Conservation (phyloP, 352 stramenopile species). For the Pythium aquatile region DNA sequence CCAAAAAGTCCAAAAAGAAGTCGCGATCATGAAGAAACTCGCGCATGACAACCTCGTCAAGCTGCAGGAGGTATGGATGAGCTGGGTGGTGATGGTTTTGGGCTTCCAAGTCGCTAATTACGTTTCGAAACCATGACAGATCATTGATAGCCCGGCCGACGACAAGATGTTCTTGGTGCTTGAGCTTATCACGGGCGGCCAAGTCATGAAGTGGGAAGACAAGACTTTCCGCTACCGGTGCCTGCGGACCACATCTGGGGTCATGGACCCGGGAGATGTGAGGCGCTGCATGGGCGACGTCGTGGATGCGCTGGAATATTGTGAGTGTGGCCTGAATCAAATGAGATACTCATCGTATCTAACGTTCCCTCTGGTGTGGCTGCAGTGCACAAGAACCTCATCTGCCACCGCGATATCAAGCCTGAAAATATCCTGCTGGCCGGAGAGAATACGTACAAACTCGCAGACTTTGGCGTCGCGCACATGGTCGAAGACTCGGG, state of each 20-base stretch:
- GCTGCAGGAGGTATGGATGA: slow-evolving; percentile 44
- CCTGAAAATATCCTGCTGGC: slow-evolving; percentile 82
- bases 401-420: slow-evolving; percentile 89
- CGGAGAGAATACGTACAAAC: slow-evolving; percentile 62
- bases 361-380: slow-evolving; percentile 1
- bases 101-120: too few relatives aligned
- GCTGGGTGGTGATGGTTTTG: neutral
- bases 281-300: slow-evolving; percentile 71
- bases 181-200: slow-evolving; percentile 75
- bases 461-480: slow-evolving; percentile 61
- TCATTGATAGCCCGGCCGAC: slow-evolving; percentile 78
- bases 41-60: slow-evolving; percentile 64
- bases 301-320: slow-evolving; percentile 72
- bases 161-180: slow-evolving; percentile 83
- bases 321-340: slow-evolving; percentile 25
- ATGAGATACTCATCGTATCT: neutral
- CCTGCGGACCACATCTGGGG: slow-evolving; percentile 24
- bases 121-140: slow-evolving; percentile 22
- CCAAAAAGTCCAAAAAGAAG: slow-evolving; percentile 76
- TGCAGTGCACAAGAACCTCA: slow-evolving; percentile 71
- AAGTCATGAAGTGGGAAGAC: slow-evolving; percentile 87
- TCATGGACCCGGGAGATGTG: slow-evolving; percentile 39
- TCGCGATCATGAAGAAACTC: slow-evolving; percentile 87
- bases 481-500: slow-evolving; percentile 84
- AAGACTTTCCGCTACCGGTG: slow-evolving; percentile 60